These are phyloP conservation scores for Pseudisothecium myosuroides DNA, from an alignment of 225 moss, liverwort and hornwort genomes.

Conservation along the genomic window DNA sequence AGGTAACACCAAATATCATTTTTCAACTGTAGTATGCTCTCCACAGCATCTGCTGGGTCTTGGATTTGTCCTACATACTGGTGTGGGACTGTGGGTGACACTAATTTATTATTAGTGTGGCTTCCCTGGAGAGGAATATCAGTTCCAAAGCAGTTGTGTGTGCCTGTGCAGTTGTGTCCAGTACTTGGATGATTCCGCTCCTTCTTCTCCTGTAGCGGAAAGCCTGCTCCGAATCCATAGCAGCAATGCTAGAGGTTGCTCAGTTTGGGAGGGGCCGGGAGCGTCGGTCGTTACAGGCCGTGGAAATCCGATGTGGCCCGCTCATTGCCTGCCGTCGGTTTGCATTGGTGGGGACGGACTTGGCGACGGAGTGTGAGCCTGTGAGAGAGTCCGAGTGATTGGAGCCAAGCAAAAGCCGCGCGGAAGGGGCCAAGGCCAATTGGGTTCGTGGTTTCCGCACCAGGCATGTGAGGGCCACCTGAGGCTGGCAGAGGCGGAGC, in stretches of 20 bases:
- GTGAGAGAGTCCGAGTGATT: neutral
- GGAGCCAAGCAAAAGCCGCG: neutral
- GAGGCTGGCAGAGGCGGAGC: neutral
- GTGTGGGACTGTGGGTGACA: too few species aligned
- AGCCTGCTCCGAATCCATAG: neutral
- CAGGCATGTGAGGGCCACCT: neutral
- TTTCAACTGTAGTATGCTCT: neutral
- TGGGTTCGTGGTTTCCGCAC: neutral
- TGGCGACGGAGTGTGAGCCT: neutral
- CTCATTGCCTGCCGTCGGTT: neutral
- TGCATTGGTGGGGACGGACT: neutral
- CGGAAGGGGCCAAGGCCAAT: neutral
- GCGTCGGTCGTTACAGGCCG: too few species aligned
- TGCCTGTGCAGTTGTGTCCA: too few species aligned
- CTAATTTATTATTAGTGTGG: neutral
- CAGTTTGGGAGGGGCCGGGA: too few species aligned
- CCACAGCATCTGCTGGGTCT: neutral
- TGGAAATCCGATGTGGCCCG: neutral
- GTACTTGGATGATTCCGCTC: neutral
- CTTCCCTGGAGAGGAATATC: neutral
- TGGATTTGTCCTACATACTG: too few species aligned
- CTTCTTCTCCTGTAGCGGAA: neutral
- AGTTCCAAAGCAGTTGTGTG: too few species aligned
- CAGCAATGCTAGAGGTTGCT: neutral
- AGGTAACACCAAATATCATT: neutral